These are phyloP conservation scores for Plasmodium ovale DNA, from an alignment of 169 alveolate genomes.

Conservation along the genomic window DNA sequence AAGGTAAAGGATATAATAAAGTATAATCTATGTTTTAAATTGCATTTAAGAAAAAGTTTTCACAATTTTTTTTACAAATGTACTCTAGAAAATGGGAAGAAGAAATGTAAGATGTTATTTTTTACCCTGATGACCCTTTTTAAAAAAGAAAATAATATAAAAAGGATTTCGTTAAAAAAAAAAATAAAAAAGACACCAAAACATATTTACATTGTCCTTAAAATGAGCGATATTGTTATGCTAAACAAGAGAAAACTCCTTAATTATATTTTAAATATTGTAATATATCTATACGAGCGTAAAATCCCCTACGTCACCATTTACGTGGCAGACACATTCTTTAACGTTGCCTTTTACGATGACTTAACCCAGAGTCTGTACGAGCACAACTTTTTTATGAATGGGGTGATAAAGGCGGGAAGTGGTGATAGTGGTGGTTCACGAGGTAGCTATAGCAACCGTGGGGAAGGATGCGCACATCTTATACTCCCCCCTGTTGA, in stretches of 20 bases:
- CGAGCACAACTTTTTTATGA: constrained; percentile 3
- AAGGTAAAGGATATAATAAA: neutral
- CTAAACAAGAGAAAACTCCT: constrained; percentile 13
- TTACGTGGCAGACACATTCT: constrained; percentile 22
- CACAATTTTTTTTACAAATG: neutral
- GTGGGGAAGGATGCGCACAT: neutral
- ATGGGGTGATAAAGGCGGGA: neutral
- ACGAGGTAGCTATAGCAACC: neutral
- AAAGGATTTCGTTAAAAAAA: neutral
- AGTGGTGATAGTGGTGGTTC: neutral
- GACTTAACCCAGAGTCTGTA: neutral
- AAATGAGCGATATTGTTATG: constrained; percentile 40
- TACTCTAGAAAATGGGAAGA: neutral
- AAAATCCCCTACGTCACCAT: constrained; percentile 27
- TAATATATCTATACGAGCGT: constrained; percentile 24
- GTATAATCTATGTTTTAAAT: neutral
- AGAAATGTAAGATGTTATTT: neutral
- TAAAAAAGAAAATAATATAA: neutral
- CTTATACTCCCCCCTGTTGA: too few species aligned
- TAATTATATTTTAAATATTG: constrained; percentile 17
- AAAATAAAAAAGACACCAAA: constrained; percentile 30
- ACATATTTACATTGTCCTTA: constrained; percentile 46
- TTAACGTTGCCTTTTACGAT: constrained; percentile 19
- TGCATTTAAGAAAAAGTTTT: neutral
- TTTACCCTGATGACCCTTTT: neutral